Conservation (phyloP, 208 protist genomes). For the Leishmania martiniquensis region DNA sequence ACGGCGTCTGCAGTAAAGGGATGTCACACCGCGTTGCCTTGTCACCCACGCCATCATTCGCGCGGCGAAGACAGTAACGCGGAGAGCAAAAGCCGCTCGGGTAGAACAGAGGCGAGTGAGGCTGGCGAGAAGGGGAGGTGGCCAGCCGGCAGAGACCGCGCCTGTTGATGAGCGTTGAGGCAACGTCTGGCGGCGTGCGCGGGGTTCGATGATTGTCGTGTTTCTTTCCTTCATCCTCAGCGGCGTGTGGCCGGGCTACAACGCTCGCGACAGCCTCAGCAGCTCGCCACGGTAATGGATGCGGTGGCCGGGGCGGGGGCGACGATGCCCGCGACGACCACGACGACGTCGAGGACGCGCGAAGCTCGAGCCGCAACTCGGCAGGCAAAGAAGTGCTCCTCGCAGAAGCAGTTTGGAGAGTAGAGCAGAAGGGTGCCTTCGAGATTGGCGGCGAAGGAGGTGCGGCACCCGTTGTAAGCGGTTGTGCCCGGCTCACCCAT, state of each 20-base stretch:
- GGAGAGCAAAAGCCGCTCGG: slow-evolving; percentile 13
- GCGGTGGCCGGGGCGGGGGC: slow-evolving; percentile 19
- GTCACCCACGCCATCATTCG: background rate
- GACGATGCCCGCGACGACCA: slow-evolving; percentile 35
- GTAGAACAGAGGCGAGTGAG: background rate
- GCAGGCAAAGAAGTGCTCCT: background rate
- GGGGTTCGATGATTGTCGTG: background rate
- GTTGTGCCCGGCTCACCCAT: background rate
- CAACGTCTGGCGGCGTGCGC: background rate
- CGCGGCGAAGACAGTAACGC: slow-evolving; percentile 14
- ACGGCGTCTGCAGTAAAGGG: too few species aligned
- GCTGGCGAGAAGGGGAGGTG: background rate
- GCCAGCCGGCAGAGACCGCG: background rate
- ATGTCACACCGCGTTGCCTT: background rate
- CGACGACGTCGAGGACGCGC: slow-evolving; percentile 16
- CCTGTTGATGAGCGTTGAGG: background rate
- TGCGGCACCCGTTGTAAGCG: background rate
- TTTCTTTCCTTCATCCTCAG: background rate
- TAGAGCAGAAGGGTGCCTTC: background rate
- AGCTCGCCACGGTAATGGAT: background rate
- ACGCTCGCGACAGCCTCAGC: slow-evolving; percentile 2
- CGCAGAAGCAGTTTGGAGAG: background rate
- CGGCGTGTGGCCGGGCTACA: background rate
- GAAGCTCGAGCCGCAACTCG: background rate
- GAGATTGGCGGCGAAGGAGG: background rate